Evolutionary conservation across 306 rosid species (phyloP).

Genomic region (Casuarina cunninghamiana): DNA sequence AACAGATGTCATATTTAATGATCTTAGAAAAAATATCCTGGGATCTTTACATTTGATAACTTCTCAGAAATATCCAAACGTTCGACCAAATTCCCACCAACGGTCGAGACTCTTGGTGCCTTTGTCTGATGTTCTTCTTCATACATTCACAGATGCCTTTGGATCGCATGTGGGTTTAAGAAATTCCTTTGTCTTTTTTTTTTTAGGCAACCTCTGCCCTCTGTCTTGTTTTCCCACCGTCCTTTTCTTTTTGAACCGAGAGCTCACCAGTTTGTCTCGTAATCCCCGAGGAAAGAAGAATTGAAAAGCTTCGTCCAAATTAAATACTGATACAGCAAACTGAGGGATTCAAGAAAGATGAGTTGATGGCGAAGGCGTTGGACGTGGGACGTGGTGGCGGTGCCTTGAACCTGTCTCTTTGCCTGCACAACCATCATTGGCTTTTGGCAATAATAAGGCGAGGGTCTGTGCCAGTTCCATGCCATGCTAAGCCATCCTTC

Average conservation of each 20-base stretch:
- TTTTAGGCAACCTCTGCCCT: background rate
- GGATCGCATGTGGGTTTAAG: background rate
- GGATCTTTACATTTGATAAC: background rate
- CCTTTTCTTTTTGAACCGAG: background rate
- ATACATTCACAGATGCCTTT: background rate
- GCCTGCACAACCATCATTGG: conserved; percentile 48
- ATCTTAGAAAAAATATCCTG: too few species aligned
- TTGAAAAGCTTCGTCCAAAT: background rate
- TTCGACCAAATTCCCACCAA: background rate
- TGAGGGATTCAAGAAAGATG: background rate
- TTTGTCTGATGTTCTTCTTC: background rate
- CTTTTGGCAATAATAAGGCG: conserved; percentile 40
- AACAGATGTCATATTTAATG: too few species aligned
- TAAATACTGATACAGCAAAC: background rate
- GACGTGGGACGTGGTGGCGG: conserved; percentile 11
- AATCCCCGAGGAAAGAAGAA: background rate
- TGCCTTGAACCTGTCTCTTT: conserved; percentile 27
- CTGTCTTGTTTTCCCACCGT: background rate
- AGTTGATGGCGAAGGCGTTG: conserved; percentile 18
- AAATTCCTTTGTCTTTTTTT: background rate
- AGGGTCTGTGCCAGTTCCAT: background rate
- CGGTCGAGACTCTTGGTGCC: background rate
- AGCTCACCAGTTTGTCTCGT: too few species aligned
- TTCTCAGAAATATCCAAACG: background rate
- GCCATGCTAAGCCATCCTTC: conserved; percentile 6